Base-by-base conservation (phyloP, 371 early-diverging fungal genomes). In the Apophysomyces variabilis region DNA sequence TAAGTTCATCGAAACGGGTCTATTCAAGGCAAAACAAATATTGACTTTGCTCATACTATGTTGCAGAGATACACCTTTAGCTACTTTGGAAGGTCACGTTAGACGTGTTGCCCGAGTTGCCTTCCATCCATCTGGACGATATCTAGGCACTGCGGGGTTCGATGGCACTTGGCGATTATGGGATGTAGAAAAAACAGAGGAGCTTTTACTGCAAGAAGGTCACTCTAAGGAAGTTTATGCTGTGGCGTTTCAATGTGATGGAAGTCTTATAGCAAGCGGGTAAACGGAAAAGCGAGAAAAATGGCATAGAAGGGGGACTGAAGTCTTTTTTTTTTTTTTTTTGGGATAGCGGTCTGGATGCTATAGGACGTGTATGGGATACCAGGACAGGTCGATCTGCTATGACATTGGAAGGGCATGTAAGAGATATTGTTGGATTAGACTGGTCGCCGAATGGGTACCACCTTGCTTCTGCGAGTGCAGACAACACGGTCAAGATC, bases 91-190 rank as follows among this genome's bases (percentile, higher is more conserved):
- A 18, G 99, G 98, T 0, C 99, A 98, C 71, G 80, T 80, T 36
- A 77, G 86, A 61, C 88, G 97, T 18, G 94, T 98, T 1, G 85
- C 92, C n/a, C 87, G 93, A 32, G 89, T 96, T 14, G 93, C 82
- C 5, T 96, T 94, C 75, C 99, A 98, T 74, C 97, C 98, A 7
- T 88, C 90, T 9, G 99, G 97, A 7, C 76, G 85, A 60, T 96
- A 85, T 63, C 71, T 98, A 38, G 99, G 92, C 14, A 93, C 94
- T 57, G 91, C 97, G 32, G 90, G 90, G 65, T 96, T 87, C 67
- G 98, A 98, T 74, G 89, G 88, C 46, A 92, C 95, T 21, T 98
- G 99, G 99, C 85, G 98, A 60, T 83, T 98, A 21, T 98, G 97
- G 96, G 97, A 97, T 75, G 84, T 92, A 9, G 89, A 91, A 47